These are phyloP conservation scores for Hypoxylon crocopeplum DNA, from an alignment of 495 filamentous ascomycete species.

Conservation along the genomic window DNA sequence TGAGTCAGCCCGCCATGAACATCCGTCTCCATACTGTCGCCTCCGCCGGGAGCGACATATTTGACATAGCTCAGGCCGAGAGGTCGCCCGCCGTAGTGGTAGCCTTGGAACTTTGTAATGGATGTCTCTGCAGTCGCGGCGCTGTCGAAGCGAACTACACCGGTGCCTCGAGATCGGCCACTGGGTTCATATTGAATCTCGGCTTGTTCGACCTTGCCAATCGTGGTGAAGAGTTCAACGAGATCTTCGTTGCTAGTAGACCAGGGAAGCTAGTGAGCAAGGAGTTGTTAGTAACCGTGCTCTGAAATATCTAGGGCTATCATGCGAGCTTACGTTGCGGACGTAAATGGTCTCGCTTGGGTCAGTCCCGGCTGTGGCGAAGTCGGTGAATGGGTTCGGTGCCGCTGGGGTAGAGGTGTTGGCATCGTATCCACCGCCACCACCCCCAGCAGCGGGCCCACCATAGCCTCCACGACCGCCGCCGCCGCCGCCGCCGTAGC, in stretches of 20 bases:
- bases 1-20: conserved; percentile 81
- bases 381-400: conserved; percentile 97
- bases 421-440: conserved; percentile 50
- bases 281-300: conserved; percentile 32
- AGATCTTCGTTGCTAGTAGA: conserved; percentile 98
- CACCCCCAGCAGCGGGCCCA: conserved; percentile 55
- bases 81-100: conserved; percentile 95
- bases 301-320: neutral
- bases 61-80: conserved; percentile 91
- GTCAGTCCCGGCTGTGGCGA: conserved; percentile 86
- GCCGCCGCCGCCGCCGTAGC: conserved; percentile 38
- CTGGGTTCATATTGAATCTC: conserved; percentile 99
- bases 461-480: conserved; percentile 54
- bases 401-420: conserved; percentile 46
- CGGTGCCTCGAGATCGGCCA: conserved; percentile 91
- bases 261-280: conserved; percentile 79
- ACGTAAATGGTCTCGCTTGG: conserved; percentile 87
- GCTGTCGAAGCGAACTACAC: conserved; percentile 91
- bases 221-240: conserved; percentile 94
- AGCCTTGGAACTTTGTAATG: conserved; percentile 96
- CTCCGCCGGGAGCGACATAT: conserved; percentile 72
- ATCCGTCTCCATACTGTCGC: conserved; percentile 84
- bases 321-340: conserved; percentile 79
- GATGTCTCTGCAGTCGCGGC: conserved; percentile 87
- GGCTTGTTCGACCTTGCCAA: conserved; percentile 95